Percentiles rank a stretch among this genome's conserved stretches.
Conservation (phyloP, 2,329 filamentous ascomycete genomes). For the Pseudomassariella vexata region DNA sequence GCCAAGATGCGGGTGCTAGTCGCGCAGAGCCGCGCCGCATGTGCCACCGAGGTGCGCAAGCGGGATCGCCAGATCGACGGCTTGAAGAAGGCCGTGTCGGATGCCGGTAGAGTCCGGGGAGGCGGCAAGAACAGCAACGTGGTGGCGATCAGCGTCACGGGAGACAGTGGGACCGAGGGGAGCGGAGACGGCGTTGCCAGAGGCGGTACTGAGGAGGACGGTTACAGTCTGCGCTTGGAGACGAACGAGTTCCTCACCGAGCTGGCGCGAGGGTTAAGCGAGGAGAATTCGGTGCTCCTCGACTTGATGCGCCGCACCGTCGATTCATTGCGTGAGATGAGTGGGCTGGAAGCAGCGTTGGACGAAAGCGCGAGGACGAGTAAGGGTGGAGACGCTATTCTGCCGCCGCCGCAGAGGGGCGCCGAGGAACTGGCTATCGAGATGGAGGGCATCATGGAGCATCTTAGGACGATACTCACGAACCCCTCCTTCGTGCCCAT, state of each 20-base stretch:
- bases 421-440: slow-evolving; percentile 66
- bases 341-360: slow-evolving; percentile 41
- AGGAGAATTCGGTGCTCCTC: slow-evolving; percentile 85
- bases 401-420: slow-evolving; percentile 25
- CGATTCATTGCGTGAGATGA: slow-evolving; percentile 64
- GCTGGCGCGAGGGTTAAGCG: slow-evolving; percentile 74
- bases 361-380: slow-evolving; percentile 6
- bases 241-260: slow-evolving; percentile 88
- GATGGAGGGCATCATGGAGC: slow-evolving; percentile 71
- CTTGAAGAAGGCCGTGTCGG: slow-evolving; percentile 79
- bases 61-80: slow-evolving; percentile 84
- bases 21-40: slow-evolving; percentile 77
- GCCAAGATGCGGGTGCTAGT: slow-evolving; percentile 72
- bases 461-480: slow-evolving; percentile 77
- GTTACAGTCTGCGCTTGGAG: slow-evolving; percentile 73
- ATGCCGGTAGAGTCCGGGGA: slow-evolving; percentile 59
- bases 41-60: slow-evolving; percentile 85
- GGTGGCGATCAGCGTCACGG: slow-evolving; percentile 51
- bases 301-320: slow-evolving; percentile 66
- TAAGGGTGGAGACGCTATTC: slow-evolving; percentile 17
- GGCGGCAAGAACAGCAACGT: slow-evolving; percentile 48
- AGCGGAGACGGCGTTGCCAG: slow-evolving; percentile 17
- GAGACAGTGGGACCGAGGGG: slow-evolving; percentile 45
- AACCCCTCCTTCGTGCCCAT: slow-evolving; percentile 95
- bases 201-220: slow-evolving; percentile 36